Evolutionary conservation across 768 basidiomycete genomes (phyloP).

Genomic region (Russula lepida): DNA sequence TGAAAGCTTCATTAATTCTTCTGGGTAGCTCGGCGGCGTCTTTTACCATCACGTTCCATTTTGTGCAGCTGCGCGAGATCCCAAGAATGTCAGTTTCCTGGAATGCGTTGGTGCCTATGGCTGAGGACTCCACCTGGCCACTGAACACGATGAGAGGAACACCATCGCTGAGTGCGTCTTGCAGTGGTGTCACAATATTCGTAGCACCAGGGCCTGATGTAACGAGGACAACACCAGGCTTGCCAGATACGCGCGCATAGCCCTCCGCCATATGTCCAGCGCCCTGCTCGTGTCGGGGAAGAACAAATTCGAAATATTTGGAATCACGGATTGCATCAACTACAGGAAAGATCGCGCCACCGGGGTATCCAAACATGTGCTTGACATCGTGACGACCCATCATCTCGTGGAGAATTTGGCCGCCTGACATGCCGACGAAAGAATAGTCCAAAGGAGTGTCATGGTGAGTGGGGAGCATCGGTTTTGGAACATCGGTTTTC

Average conservation of each 20-base stretch:
- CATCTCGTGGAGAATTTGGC: slow-evolving; percentile 99
- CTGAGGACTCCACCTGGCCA: slow-evolving; percentile 96
- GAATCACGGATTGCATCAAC: slow-evolving; percentile 99
- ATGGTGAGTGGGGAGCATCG: slow-evolving; percentile 31
- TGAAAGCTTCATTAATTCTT: slow-evolving; percentile 98
- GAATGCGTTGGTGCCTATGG: slow-evolving; percentile 98
- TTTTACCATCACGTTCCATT: slow-evolving; percentile 99
- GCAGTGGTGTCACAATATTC: slow-evolving; percentile 96
- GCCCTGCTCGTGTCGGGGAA: slow-evolving; percentile 96
- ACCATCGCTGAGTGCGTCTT: slow-evolving; percentile 92
- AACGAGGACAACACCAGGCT: slow-evolving; percentile 95
- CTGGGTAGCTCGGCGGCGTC: slow-evolving; percentile 91
- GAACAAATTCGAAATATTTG: slow-evolving; percentile 87
- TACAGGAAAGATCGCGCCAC: slow-evolving; percentile 97
- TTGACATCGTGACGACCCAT: slow-evolving; percentile 95
- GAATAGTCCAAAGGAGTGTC: slow-evolving; percentile 60
- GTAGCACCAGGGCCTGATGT: slow-evolving; percentile 98
- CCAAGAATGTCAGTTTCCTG: slow-evolving; percentile 97
- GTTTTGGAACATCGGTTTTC: slow-evolving; percentile 32
- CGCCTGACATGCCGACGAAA: slow-evolving; percentile 91
- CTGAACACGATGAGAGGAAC: slow-evolving; percentile 91
- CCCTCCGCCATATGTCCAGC: slow-evolving; percentile 99
- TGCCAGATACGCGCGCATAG: slow-evolving; percentile 94
- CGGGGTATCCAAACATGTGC: slow-evolving; percentile 96
- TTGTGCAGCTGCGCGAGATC: slow-evolving; percentile 94